Conservation (phyloP, 495 filamentous ascomycete genomes). For the Apiosordaria backusii region DNA sequence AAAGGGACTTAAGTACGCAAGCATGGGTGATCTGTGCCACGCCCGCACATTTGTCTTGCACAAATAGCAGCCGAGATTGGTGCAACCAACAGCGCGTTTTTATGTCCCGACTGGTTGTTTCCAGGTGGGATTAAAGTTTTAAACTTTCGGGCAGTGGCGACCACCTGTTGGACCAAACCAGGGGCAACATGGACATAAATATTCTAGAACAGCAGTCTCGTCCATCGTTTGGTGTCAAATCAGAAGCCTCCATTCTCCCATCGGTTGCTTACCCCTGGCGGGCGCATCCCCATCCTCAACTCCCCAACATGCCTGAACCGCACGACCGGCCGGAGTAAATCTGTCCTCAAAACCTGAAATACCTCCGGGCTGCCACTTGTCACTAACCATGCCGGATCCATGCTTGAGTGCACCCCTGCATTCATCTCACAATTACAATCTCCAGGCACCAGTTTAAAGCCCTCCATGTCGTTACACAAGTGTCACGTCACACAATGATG, state of each 20-base stretch:
- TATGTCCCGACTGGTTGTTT: background rate
- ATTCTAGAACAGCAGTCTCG: background rate
- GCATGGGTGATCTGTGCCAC: too few relatives aligned
- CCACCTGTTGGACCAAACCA: too few relatives aligned
- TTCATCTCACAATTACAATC: too few relatives aligned
- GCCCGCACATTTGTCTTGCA: background rate
- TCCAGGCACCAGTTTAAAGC: background rate
- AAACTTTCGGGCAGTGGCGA: background rate
- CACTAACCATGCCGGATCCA: background rate
- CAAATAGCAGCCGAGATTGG: background rate
- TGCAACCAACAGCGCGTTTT: too few relatives aligned
- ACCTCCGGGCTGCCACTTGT: background rate
- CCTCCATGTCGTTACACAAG: background rate
- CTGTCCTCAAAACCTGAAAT: background rate
- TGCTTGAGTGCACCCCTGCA: background rate
- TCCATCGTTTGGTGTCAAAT: background rate
- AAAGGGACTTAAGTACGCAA: too few relatives aligned
- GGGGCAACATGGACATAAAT: background rate
- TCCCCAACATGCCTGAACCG: too few relatives aligned
- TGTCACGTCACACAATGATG: background rate
- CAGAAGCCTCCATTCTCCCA: background rate
- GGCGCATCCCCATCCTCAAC: too few relatives aligned
- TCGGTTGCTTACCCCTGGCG: too few relatives aligned
- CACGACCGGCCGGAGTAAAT: background rate
- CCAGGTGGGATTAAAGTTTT: background rate